A percentile compares a stretch with the other conserved stretches of the same genome.
Conservation (phyloP, 2,329 filamentous ascomycete species). For the Talaromyces amestolkiae region DNA sequence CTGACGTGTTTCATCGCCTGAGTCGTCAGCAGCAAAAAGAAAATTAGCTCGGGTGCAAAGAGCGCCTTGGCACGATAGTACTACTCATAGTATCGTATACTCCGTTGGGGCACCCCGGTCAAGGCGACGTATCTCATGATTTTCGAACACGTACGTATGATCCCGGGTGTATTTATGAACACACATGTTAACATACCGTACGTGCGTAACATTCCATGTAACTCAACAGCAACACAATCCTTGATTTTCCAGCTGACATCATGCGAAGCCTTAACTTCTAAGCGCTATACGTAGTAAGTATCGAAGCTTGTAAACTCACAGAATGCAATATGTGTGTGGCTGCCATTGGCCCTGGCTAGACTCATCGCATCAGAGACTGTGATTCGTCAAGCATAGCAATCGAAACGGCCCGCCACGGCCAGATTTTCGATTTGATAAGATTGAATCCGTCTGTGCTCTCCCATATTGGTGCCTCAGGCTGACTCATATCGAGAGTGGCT, state of each 20-base stretch:
- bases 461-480: not conserved
- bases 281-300: not conserved
- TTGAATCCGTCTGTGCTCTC: not conserved
- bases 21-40: not conserved
- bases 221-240: not conserved
- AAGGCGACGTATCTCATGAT: not conserved
- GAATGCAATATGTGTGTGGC: slow-evolving; percentile 1
- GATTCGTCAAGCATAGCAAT: not conserved
- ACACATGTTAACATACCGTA: not conserved
- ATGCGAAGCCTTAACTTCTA: not conserved
- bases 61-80: not conserved
- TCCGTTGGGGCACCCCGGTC: not conserved
- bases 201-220: not conserved
- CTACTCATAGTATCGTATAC: not conserved
- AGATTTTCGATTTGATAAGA: too few relatives aligned
- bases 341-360: not conserved
- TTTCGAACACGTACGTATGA: not conserved
- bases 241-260: slow-evolving; percentile 1
- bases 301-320: not conserved
- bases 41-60: not conserved
- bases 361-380: not conserved
- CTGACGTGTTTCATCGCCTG: not conserved
- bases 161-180: not conserved
- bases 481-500: not conserved
- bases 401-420: not conserved